A percentile compares a stretch with the other conserved stretches of the same genome.
phyloP scores from a whole-genome alignment of 1,284 basidiomycete genomes.

The Cystobasidiaceae sp. region DNA sequence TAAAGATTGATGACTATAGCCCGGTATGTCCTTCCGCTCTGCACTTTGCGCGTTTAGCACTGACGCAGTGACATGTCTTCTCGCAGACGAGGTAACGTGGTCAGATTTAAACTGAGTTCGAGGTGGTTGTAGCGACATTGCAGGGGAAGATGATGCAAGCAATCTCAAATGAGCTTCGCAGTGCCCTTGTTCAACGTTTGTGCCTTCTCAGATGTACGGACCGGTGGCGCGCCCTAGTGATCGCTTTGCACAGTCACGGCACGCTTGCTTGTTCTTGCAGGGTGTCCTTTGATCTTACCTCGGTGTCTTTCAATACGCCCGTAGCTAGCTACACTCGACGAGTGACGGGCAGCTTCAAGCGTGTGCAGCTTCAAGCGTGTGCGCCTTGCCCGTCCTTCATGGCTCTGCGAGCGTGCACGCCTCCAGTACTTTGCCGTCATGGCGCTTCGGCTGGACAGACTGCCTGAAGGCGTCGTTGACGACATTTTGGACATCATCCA shows the following conservation, averaged over 20 bases:
- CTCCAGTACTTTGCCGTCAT: not conserved
- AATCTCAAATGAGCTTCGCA: not conserved
- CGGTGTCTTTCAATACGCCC: no score
- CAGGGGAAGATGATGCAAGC: no score
- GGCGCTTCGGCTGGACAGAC: slow-evolving; percentile 2
- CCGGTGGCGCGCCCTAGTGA: no score
- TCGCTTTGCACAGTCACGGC: no score
- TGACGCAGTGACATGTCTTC: not conserved
- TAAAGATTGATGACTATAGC: slow-evolving; percentile 91
- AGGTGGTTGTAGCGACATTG: no score
- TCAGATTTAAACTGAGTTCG: no score
- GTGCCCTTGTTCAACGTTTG: not conserved
- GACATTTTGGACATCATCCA: slow-evolving; percentile 1
- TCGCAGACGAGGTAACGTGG: not conserved
- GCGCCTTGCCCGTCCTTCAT: not conserved
- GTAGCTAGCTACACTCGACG: no score
- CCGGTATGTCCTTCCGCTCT: not conserved
- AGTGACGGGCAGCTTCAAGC: no score
- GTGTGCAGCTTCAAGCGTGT: not conserved
- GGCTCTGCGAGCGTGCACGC: not conserved
- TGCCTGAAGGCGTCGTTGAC: slow-evolving; percentile 23
- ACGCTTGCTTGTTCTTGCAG: not conserved
- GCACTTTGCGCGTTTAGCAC: not conserved
- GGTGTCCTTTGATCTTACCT: not conserved
- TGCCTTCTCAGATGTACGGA: not conserved